Base-by-base conservation (phyloP, 176 grass and related monocot species). In the Juncus inflexus region DNA sequence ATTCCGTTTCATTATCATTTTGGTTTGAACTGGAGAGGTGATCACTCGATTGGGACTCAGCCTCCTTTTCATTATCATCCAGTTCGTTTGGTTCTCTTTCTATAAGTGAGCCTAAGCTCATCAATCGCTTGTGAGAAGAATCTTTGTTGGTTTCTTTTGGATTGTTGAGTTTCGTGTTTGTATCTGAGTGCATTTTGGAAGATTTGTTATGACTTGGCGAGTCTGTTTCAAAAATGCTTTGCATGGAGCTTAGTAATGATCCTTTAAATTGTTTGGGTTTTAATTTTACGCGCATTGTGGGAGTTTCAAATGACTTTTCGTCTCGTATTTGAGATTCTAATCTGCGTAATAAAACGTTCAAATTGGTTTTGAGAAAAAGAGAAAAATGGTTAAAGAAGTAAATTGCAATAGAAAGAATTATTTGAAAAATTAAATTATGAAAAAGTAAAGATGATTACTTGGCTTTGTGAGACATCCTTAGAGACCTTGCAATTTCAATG, bases 191-290 rank as follows among this genome's bases (percentile, higher is more conserved):
- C 41, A 70, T 61, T 61, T 36, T 15, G 15, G 69, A 73, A 57
- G 60, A 36, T 40, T 57, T 50, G 66, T 81, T 83, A 45, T 90
- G 45, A 37, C 72, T 63, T 70, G 42, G 65, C 61, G 77, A 81
- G 74, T 58, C 63, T 61, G 63, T 81, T 63, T 72, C 84, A 66
- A 71, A 40, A 58, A 83, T 35, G 70, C 83, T 74, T 69, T 81
- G 78, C 79, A 91, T 75, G 12, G 80, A 61, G 63, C 13, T 77
- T 61, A 52, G 67, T 55, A 78, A 73, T 1, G 74, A 77, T 54
- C 81, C 67, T 12, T 86, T 89, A 37, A 83, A 64, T 58, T 79
- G 76, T 42, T 76, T 74, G 42, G 58, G 52, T 80, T 91, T 96
- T 69, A 86, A 52, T 70, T 53, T 67, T 47, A 49, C 72, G 15